Percentiles rank a stretch among this genome's conserved stretches.
phyloP scores from a whole-genome alignment of 257 asterid species.

The Pogostemon cablin region DNA sequence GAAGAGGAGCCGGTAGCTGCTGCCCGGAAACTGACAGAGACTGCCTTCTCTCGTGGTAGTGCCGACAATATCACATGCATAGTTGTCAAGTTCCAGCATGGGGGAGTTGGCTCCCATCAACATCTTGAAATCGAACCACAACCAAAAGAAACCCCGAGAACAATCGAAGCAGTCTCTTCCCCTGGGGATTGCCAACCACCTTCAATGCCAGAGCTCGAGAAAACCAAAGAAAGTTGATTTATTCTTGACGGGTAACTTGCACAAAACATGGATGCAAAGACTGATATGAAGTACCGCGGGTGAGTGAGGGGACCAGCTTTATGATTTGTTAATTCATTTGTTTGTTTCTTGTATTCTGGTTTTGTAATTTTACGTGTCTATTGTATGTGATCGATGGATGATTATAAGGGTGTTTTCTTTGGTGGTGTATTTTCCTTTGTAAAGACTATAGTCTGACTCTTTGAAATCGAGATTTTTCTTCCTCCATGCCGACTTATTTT shows the following conservation, averaged over 20 bases:
- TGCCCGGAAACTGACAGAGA: slow-evolving; percentile 89
- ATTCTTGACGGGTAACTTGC: slow-evolving; percentile 34
- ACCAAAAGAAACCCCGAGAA: slow-evolving; percentile 39
- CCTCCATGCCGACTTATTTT: no score
- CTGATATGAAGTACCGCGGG: neutral
- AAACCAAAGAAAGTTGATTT: slow-evolving; percentile 38
- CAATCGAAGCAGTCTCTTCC: neutral
- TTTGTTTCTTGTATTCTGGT: slow-evolving; percentile 32
- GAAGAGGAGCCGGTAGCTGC: slow-evolving; percentile 90
- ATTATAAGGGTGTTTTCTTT: slow-evolving; percentile 16
- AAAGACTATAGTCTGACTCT: slow-evolving; percentile 7
- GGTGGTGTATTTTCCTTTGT: slow-evolving; percentile 17
- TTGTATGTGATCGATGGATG: slow-evolving; percentile 23
- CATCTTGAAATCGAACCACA: slow-evolving; percentile 32
- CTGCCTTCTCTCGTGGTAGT: slow-evolving; percentile 93
- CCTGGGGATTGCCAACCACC: slow-evolving; percentile 21
- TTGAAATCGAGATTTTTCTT: slow-evolving; percentile 7
- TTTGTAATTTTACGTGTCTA: slow-evolving; percentile 34
- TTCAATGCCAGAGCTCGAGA: slow-evolving; percentile 18
- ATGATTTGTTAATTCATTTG: slow-evolving; percentile 54
- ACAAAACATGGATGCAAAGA: slow-evolving; percentile 23
- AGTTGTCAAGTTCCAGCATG: slow-evolving; percentile 81
- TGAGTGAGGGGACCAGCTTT: slow-evolving; percentile 11
- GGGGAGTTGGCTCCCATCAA: slow-evolving; percentile 36
- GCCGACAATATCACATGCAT: slow-evolving; percentile 98